phyloP scores from a whole-genome alignment of 768 basidiomycete genomes.

The Lactarius hatsudake region DNA sequence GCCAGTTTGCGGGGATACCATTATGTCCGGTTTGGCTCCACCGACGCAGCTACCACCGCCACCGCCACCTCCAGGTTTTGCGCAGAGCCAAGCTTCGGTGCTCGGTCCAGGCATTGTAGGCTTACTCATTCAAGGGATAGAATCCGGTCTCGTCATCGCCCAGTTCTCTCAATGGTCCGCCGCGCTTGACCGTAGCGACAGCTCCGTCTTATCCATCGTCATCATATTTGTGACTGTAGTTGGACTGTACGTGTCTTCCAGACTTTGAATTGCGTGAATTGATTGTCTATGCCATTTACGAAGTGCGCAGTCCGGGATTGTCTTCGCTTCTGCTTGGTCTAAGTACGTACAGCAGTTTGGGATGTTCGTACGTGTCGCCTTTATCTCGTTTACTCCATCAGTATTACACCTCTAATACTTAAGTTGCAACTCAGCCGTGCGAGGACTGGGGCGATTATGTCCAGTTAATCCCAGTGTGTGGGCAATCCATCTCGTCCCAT shows the following conservation, averaged over 20 bases:
- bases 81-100: background rate
- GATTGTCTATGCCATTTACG: background rate
- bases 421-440: background rate
- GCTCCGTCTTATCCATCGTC: background rate
- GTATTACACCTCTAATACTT: background rate
- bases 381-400: background rate
- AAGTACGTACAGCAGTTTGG: slow-evolving; percentile 9
- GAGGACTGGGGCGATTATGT: slow-evolving; percentile 3
- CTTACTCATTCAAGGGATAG: slow-evolving; percentile 7
- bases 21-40: background rate
- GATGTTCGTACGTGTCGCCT: background rate
- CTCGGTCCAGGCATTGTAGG: slow-evolving; percentile 9
- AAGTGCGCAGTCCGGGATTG: slow-evolving; percentile 14
- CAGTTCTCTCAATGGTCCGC: slow-evolving; percentile 16
- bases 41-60: background rate
- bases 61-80: background rate
- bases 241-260: slow-evolving; percentile 8
- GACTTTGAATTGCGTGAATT: background rate
- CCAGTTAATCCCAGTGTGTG: slow-evolving; percentile 8
- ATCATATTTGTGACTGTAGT: slow-evolving; percentile 6
- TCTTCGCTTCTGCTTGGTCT: background rate
- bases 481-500: background rate
- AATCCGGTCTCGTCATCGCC: slow-evolving; percentile 9
- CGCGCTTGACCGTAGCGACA: background rate
- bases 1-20: background rate